Evolutionary conservation across 1,139 yeast genomes (phyloP), one percentile per base, ranked within the genome.

Genomic region (Suhomyces bolitotheri): DNA sequence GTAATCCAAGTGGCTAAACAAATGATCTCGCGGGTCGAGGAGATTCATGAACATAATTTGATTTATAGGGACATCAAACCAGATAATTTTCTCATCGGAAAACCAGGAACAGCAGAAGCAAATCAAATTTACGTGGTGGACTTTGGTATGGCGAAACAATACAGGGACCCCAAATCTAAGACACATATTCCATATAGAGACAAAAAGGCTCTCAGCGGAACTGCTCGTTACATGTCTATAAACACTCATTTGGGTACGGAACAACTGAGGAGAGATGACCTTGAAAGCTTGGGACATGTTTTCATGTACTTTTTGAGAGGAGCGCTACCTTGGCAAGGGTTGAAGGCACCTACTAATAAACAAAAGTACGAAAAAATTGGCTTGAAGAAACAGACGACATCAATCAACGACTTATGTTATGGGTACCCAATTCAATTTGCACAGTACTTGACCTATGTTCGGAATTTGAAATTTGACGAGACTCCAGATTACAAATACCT

Each of bases 341-440:
- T 68, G 43, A 79, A 82, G 56, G 92, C 92, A 1, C 90, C 90
- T 32, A 82, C 88, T 8, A 84, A 84, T 60, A 84, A 83, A 58
- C 84, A 81, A 45, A 84, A 84, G 58, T 84, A 84, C 58, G 94
- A 84, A 56, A 84, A 82, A 54, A 84, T 84, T 51, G 94, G 94
- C 29, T 80, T 82, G 53, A 83, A 82, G 62, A 84, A 84, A 53
- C 80, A 83, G 57, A 68, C 80, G 2, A 84, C 94, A 0, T 77
- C 82, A 25, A 78, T 82, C 29, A 71, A 72, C 48, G 90, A 82
- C 49, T 64, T 84, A 39, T 80, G 89, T 46, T 65, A 72, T 49
- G 88, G 86, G 4, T 69, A 76, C 40, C 94, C 94, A 19, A 73
- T 78, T 22, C 92, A 83, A 53, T 84, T 84, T 64, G 88, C 89